Evolutionary conservation across 2,329 filamentous ascomycete species (phyloP), one percentile per base, ranked within the genome.

Genomic region (Metarhizium sp.): DNA sequence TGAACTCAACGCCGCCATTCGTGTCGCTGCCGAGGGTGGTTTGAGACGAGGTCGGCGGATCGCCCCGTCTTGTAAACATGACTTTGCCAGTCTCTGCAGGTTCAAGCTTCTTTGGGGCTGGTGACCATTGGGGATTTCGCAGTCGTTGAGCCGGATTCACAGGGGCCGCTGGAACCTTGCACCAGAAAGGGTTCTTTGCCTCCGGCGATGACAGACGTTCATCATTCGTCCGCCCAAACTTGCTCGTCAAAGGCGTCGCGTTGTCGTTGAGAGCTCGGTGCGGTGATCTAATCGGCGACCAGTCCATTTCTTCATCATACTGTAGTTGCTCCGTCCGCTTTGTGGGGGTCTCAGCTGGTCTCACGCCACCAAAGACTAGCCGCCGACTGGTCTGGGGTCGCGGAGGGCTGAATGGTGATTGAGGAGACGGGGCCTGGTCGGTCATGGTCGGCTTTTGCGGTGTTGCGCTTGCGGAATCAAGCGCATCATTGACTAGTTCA

Each of bases 291-390:
- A 82, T 82, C 0, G 85, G 85, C 2, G 84, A 80, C 83, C 87
- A 90, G 63, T 91, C 88, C 88, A 92, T 91, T 55, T 79, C 78
- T 43, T 86, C 80, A 1, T 72, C 73, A 55, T 78, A 72, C 8
- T 73, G 69, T 1, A 64, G 53, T 25, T 45, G 59, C 34, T 59
- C 57, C 7, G 59, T 54, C 20, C 49, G 51, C 13, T 47, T 48
- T 4, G 20, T 51, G 1, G 62, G 59, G 13, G 54, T 61, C 45
- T 59, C 58, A 2, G 62, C 55, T n/a, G 66, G 40, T 11, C 51
- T 57, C 11, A 60, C 48, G 16, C 51, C 52, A 42, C 52, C 56
- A 30, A 55, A 51, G 13, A 54, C 57, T 14, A 32, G 55, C n/a
- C n/a, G 43, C 4, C 59, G 51, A n/a, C 50, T 64, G 6, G 50